These are phyloP conservation scores for Vitis hybrid DNA, from an alignment of 177 flowering plant species.

Conservation along the genomic window DNA sequence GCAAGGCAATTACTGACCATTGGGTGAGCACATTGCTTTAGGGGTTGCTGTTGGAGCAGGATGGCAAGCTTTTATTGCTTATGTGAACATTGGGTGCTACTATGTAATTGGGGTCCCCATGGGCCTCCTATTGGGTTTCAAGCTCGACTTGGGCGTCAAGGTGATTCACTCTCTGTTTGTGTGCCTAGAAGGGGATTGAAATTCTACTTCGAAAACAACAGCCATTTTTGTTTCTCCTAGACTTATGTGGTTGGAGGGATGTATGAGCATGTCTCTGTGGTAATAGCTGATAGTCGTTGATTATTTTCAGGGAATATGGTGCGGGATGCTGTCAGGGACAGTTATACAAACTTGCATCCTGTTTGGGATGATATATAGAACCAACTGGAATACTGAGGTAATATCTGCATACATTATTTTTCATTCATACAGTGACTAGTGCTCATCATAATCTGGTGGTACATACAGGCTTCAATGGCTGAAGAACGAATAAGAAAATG, in stretches of 20 bases:
- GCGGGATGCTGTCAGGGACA: slow-evolving; percentile 59
- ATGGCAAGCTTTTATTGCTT: slow-evolving; percentile 75
- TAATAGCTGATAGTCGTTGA: not conserved
- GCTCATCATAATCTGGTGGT: too few relatives aligned
- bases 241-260: too few relatives aligned
- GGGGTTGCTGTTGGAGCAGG: slow-evolving; percentile 88
- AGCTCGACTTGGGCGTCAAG: slow-evolving; percentile 34
- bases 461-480: too few relatives aligned
- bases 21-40: slow-evolving; percentile 10
- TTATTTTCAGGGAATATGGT: slow-evolving; percentile 62
- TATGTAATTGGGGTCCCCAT: slow-evolving; percentile 59
- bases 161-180: slow-evolving; percentile 19
- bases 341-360: slow-evolving; percentile 34
- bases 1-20: too few relatives aligned
- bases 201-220: too few relatives aligned
- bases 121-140: slow-evolving; percentile 51
- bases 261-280: too few relatives aligned
- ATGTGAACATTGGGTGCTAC: slow-evolving; percentile 67
- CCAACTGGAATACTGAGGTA: slow-evolving; percentile 70
- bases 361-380: slow-evolving; percentile 40
- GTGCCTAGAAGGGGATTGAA: not conserved
- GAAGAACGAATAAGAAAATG: too few relatives aligned
- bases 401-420: too few relatives aligned
- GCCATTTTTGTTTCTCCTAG: too few relatives aligned
- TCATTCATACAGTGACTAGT: too few relatives aligned